Conservation (phyloP, 495 filamentous ascomycete genomes). For the Darksidea phi region DNA sequence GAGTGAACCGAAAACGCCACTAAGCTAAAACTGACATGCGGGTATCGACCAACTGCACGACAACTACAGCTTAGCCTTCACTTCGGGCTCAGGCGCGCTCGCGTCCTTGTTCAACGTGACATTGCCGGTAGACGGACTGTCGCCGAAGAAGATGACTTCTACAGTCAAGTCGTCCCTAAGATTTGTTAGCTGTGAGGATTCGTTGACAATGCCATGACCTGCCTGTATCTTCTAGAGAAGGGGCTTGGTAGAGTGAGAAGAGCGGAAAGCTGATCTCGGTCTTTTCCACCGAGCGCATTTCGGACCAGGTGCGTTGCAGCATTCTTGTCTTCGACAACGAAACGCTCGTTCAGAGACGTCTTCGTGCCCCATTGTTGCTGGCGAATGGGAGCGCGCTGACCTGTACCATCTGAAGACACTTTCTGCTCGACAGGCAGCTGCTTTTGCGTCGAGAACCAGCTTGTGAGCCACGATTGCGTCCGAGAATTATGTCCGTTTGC, state of each 20-base stretch:
- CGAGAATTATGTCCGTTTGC: conserved; percentile 40
- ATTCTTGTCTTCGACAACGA: conserved; percentile 94
- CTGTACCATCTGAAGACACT: conserved; percentile 41
- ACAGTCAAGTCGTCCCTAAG: conserved; percentile 89
- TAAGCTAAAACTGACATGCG: too few species aligned
- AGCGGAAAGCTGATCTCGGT: conserved; percentile 91
- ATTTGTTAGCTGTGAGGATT: conserved; percentile 18
- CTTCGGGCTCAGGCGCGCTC: conserved; percentile 57
- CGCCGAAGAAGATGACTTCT: conserved; percentile 97
- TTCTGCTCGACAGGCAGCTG: conserved; percentile 57
- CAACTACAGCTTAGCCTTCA: conserved; percentile 44
- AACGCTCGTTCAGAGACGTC: conserved; percentile 66
- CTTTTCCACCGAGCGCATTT: conserved; percentile 91
- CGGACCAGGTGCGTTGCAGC: conserved; percentile 92
- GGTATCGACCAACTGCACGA: too few species aligned
- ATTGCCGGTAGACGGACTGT: conserved; percentile 67
- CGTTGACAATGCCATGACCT: conserved; percentile 30
- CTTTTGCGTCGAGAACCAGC: conserved; percentile 53
- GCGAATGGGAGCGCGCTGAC: conserved; percentile 72
- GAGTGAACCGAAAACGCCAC: too few species aligned
- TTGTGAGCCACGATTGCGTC: conserved; percentile 52
- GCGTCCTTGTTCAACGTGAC: conserved; percentile 84
- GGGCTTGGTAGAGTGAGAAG: conserved; percentile 88
- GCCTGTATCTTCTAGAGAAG: conserved; percentile 87
- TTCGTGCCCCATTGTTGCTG: conserved; percentile 74